phyloP scores from a whole-genome alignment of 1,284 basidiomycete species.

The Ustilago trichophora region DNA sequence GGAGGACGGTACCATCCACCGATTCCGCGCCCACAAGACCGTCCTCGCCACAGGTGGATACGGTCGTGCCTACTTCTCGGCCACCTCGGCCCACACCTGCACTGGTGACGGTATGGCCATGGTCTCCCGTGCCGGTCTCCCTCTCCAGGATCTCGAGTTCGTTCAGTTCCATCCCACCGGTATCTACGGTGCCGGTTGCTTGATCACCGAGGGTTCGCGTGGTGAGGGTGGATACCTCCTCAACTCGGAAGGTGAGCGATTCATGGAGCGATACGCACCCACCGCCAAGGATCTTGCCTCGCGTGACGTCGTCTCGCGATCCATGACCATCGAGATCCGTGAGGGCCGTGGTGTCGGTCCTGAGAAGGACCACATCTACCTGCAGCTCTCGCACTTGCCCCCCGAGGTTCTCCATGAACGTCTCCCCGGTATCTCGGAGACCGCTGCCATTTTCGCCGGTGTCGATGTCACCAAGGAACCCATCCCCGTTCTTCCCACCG shows the following conservation, averaged over 20 bases:
- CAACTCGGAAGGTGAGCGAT: conserved; percentile 98
- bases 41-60: conserved; percentile 98
- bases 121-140: conserved; percentile 95
- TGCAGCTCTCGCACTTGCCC: conserved; percentile 97
- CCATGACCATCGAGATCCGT: conserved; percentile 98
- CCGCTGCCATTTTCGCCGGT: conserved; percentile 97
- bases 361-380: conserved; percentile 96
- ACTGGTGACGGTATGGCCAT: conserved; percentile 99
- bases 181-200: conserved; percentile 98
- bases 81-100: conserved; percentile 98
- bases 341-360: conserved; percentile 99
- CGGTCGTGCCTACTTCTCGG: conserved; percentile 98
- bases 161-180: conserved; percentile 99
- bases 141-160: conserved; percentile 97
- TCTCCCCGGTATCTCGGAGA: conserved; percentile 99
- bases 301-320: conserved; percentile 98
- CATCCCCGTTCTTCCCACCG: conserved; percentile 70
- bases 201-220: conserved; percentile 98
- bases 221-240: conserved; percentile 99
- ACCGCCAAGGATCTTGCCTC: conserved; percentile 99
- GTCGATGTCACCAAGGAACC: conserved; percentile 99
- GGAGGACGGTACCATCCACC: conserved; percentile 98
- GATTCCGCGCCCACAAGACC: conserved; percentile 98
- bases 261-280: conserved; percentile 99
- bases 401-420: conserved; percentile 95